Evolutionary conservation across 768 basidiomycete species (phyloP).

Genomic region (Cystobasidiopsis lactophilus): DNA sequence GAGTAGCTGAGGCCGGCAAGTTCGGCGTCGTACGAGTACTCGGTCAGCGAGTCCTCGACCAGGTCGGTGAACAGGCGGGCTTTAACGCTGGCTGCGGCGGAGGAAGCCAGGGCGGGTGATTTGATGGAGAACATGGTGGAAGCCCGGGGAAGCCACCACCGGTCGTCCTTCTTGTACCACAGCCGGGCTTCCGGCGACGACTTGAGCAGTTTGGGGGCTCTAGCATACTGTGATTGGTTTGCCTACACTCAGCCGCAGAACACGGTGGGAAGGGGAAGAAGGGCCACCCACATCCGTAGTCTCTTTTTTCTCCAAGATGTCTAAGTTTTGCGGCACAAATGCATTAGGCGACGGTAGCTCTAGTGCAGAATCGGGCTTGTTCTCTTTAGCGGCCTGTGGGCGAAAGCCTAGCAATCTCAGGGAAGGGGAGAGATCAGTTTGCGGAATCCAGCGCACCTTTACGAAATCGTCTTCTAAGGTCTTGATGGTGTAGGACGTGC

Average conservation of each 20-base stretch:
- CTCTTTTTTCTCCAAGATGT: slow-evolving; percentile 49
- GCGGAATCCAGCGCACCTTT: slow-evolving; percentile 28
- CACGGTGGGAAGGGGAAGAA: background rate
- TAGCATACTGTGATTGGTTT: too few species aligned
- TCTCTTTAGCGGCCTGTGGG: slow-evolving; percentile 31
- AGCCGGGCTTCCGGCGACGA: slow-evolving; percentile 47
- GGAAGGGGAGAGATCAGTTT: too few species aligned
- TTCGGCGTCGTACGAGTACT: slow-evolving; percentile 78
- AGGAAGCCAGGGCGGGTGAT: slow-evolving; percentile 26
- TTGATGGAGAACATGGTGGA: slow-evolving; percentile 50
- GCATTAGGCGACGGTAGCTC: slow-evolving; percentile 64
- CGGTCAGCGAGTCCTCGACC: slow-evolving; percentile 67
- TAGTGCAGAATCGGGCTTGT: slow-evolving; percentile 44
- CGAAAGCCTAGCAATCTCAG: background rate
- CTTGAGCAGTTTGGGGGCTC: too few species aligned
- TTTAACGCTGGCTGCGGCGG: slow-evolving; percentile 48
- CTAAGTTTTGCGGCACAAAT: slow-evolving; percentile 70
- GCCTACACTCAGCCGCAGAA: slow-evolving; percentile 7
- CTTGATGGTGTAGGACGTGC: slow-evolving; percentile 55
- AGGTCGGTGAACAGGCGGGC: slow-evolving; percentile 62
- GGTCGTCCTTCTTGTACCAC: slow-evolving; percentile 96
- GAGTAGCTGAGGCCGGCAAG: slow-evolving; percentile 67
- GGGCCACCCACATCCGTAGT: slow-evolving; percentile 23
- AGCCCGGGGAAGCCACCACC: slow-evolving; percentile 85
- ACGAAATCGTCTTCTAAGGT: slow-evolving; percentile 36